phyloP scores from a whole-genome alignment of 805 yeast species.

The Candida fluviatilis region DNA sequence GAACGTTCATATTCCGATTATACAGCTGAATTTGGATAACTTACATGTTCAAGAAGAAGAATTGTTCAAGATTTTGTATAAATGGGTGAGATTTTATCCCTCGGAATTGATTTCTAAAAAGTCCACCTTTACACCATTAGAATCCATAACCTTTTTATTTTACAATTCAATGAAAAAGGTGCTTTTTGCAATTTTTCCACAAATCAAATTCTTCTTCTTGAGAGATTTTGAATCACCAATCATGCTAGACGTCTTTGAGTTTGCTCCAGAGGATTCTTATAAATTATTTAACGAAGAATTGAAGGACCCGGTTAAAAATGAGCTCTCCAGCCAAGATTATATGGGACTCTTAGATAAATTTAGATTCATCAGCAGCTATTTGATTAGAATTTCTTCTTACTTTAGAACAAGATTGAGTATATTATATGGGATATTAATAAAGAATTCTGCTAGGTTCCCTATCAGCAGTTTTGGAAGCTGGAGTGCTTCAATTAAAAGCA shows the following conservation, averaged over 20 bases:
- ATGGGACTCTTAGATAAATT: conserved; percentile 12
- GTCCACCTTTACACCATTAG: conserved; percentile 23
- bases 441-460: conserved; percentile 16
- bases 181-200: conserved; percentile 33
- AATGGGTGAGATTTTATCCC: conserved; percentile 35
- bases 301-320: conserved; percentile 11
- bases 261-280: conserved; percentile 14
- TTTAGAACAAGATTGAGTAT: conserved; percentile 23
- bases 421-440: conserved; percentile 23
- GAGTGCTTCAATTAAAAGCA: conserved; percentile 23
- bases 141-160: conserved; percentile 28
- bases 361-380: conserved; percentile 22
- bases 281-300: conserved; percentile 20
- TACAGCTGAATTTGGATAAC: conserved; percentile 19
- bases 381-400: conserved; percentile 27
- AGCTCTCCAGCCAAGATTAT: conserved; percentile 13
- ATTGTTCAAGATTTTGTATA: conserved; percentile 28
- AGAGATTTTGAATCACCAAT: conserved; percentile 40
- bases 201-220: conserved; percentile 35
- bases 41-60: conserved; percentile 28
- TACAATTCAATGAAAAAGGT: conserved; percentile 30
- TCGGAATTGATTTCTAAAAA: conserved; percentile 21
- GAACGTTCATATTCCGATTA: conserved; percentile 22
- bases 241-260: conserved; percentile 31
- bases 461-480: conserved; percentile 23